phyloP scores from a whole-genome alignment of 306 rosid genomes.

The Bauhinia variegata region DNA sequence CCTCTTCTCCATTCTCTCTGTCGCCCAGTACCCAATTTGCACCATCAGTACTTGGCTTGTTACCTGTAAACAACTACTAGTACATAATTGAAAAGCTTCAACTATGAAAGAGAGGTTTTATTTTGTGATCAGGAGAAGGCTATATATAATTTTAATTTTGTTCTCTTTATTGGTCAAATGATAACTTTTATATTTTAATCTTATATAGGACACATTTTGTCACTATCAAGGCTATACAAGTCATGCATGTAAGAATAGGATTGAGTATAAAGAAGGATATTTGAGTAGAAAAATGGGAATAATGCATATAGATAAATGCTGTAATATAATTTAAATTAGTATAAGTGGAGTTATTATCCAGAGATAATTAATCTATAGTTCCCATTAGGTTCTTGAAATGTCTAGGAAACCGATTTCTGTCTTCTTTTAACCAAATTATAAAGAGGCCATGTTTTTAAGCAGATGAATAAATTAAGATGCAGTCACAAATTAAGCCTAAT shows the following conservation, averaged over 20 bases:
- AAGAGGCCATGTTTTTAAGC: no score
- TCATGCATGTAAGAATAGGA: conserved; percentile 19
- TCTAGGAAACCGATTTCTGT: no score
- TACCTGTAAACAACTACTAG: conserved; percentile 32
- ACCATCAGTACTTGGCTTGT: conserved; percentile 31
- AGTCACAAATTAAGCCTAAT: neutral
- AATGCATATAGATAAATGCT: conserved; percentile 6
- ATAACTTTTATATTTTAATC: conserved; percentile 28
- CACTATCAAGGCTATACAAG: conserved; percentile 36
- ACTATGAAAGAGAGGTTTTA: no score
- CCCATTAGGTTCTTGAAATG: conserved; percentile 34
- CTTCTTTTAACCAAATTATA: no score
- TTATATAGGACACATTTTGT: conserved; percentile 36
- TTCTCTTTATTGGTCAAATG: conserved; percentile 45
- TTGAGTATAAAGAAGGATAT: conserved; percentile 37
- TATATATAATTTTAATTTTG: no score
- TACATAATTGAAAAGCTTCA: no score
- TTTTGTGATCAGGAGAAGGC: no score
- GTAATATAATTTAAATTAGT: conserved; percentile 6
- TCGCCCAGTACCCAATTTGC: conserved; percentile 33
- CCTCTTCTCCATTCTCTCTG: no score
- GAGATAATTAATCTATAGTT: conserved; percentile 34
- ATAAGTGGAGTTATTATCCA: conserved; percentile 18
- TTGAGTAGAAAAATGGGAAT: conserved; percentile 25
- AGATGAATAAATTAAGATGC: no score